phyloP scores from a whole-genome alignment of 2,329 filamentous ascomycete genomes.

The Cladosporium colombiae region DNA sequence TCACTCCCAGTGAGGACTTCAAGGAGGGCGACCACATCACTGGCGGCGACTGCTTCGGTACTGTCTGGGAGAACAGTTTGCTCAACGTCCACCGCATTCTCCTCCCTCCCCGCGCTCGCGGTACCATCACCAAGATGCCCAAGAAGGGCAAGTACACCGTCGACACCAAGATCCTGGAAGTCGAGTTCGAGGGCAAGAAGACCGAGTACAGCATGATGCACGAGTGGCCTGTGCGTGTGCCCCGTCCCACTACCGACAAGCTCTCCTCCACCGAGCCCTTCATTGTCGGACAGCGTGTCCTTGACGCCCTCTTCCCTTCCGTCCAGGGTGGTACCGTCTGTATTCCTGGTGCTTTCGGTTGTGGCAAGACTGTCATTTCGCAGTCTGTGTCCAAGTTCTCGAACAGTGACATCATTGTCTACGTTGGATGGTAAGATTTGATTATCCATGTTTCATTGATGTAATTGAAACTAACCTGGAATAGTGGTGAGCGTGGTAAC shows the following conservation, averaged over 20 bases:
- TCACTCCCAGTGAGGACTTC: slow-evolving; percentile 70
- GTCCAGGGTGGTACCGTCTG: slow-evolving; percentile 97
- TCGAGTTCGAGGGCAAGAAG: slow-evolving; percentile 61
- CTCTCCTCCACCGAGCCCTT: slow-evolving; percentile 86
- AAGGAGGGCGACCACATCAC: slow-evolving; percentile 98
- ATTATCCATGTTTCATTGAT: not conserved
- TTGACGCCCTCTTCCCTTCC: slow-evolving; percentile 93
- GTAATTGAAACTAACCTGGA: not conserved
- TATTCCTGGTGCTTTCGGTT: slow-evolving; percentile 97
- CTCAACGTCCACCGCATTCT: slow-evolving; percentile 91
- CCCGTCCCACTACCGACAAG: slow-evolving; percentile 89
- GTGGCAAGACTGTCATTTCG: slow-evolving; percentile 98
- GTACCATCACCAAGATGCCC: slow-evolving; percentile 88
- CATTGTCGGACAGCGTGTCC: slow-evolving; percentile 92
- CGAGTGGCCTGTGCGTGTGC: slow-evolving; percentile 95
- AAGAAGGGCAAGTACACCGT: slow-evolving; percentile 87
- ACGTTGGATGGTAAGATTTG: slow-evolving; percentile 68
- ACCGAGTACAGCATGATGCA: slow-evolving; percentile 88
- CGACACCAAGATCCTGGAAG: slow-evolving; percentile 23
- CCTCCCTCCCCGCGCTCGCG: slow-evolving; percentile 82
- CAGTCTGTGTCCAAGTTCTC: slow-evolving; percentile 99
- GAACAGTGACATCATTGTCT: slow-evolving; percentile 98
- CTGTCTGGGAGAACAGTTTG: slow-evolving; percentile 93
- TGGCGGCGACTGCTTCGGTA: slow-evolving; percentile 93
- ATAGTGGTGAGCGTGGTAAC: slow-evolving; percentile 84